Conservation (phyloP, 2,329 filamentous ascomycete genomes). For the Alternaria triticimaculans region DNA sequence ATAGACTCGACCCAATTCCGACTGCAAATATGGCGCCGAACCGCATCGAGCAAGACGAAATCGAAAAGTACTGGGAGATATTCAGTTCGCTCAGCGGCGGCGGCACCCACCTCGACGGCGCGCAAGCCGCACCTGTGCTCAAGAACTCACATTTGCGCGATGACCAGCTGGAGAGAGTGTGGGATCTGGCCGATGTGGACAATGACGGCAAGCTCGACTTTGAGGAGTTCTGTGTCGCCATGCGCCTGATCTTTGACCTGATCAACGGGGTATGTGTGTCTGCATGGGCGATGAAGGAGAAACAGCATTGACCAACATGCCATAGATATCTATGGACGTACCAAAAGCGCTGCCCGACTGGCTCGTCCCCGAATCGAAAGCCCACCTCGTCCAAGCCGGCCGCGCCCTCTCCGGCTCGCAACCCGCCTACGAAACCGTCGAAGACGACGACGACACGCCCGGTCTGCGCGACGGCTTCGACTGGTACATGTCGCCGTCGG, state of each 20-base stretch:
- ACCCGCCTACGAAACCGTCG: slow-evolving; percentile 82
- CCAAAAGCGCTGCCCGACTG: slow-evolving; percentile 87
- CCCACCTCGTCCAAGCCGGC: slow-evolving; percentile 51
- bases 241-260: slow-evolving; percentile 96
- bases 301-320: neutral
- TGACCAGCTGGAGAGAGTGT: slow-evolving; percentile 92
- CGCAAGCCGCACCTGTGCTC: slow-evolving; percentile 73
- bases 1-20: neutral
- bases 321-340: slow-evolving; percentile 81
- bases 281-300: neutral
- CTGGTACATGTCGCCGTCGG: slow-evolving; percentile 96
- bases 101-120: slow-evolving; percentile 69
- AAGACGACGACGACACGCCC: slow-evolving; percentile 77
- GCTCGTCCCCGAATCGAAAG: slow-evolving; percentile 86
- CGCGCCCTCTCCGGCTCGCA: slow-evolving; percentile 73
- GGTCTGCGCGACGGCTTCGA: slow-evolving; percentile 96
- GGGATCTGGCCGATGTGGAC: slow-evolving; percentile 97
- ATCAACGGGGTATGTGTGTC: slow-evolving; percentile 78
- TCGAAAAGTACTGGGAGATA: slow-evolving; percentile 82
- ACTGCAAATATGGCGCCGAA: slow-evolving; percentile 51
- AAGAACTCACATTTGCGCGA: slow-evolving; percentile 76
- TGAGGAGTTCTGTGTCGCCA: slow-evolving; percentile 98
- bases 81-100: slow-evolving; percentile 72
- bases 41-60: slow-evolving; percentile 74
- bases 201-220: slow-evolving; percentile 98